Evolutionary conservation across 2,329 filamentous ascomycete species (phyloP), one percentile per base, ranked within the genome.

Genomic region (Ambrosiella xylebori): DNA sequence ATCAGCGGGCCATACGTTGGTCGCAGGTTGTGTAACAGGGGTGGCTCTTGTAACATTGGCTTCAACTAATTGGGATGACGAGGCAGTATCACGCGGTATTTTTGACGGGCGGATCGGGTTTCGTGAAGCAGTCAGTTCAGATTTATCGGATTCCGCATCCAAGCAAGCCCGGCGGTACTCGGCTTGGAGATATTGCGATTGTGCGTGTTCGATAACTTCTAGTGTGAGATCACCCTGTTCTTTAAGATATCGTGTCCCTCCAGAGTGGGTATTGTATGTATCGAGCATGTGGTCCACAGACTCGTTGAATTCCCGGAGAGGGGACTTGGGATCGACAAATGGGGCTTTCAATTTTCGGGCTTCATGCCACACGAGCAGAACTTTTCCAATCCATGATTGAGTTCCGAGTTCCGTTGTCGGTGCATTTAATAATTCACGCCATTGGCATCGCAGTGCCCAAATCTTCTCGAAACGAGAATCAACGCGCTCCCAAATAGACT

Each of bases 301-400:
- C 4, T 55, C 51, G 64, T 85, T 86, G 56, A 76, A 76, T 65
- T 83, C 80, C 0, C 62, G 64, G n/a, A 65, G 67, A 41, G 74
- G 67, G 11, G 73, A 70, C 17, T 76, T 72, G 8, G 59, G 59
- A 11, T 60, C 45, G 37, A 45, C 40, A 19, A 60, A 60, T 1
- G 59, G 59, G 4, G 56, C 59, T 8, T 50, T 53, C 13, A 60
- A 19, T 27, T 51, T 36, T 9, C 13, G 19, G 38, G 55, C 59
- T 37, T 50, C 51, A 17, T 55, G 53, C 59, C 59, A 60, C 50
- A 56, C 57, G 7, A 38, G 27, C n/a, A 60, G 51, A 2, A 60
- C 59, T 17, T 53, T 35, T 6, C 11, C 9, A 36, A 60, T 36
- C 59, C 59, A 60, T 41, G 40, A n/a, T 35, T 40, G 19, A 9